A percentile compares a stretch with the other conserved stretches of the same genome.
Conservation (phyloP, 805 yeast genomes). For the Saccharomycopsis sp. region DNA sequence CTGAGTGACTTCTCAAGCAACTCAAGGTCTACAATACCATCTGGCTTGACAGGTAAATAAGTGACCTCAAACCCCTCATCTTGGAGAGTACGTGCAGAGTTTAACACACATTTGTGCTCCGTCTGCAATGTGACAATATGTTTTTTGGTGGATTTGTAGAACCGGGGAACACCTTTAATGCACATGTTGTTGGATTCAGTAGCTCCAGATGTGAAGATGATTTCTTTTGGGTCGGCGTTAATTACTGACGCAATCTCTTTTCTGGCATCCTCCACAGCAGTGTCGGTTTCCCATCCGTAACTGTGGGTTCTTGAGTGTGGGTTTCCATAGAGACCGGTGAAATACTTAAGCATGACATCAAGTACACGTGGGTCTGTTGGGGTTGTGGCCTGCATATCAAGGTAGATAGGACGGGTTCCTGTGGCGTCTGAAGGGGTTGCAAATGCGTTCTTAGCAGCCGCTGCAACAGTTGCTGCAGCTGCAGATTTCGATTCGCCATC, state of each 20-base stretch:
- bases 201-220: conserved; percentile 95
- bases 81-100: conserved; percentile 88
- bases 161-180: conserved; percentile 91
- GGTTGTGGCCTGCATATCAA: conserved; percentile 98
- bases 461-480: conserved; percentile 4
- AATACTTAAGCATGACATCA: conserved; percentile 78
- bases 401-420: conserved; percentile 86
- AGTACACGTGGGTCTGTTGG: conserved; percentile 96
- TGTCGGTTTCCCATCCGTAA: conserved; percentile 98
- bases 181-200: conserved; percentile 96
- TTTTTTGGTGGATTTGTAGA: conserved; percentile 81
- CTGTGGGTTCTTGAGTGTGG: conserved; percentile 97
- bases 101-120: conserved; percentile 98
- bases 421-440: conserved; percentile 27
- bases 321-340: conserved; percentile 92
- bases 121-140: conserved; percentile 96
- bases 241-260: conserved; percentile 75
- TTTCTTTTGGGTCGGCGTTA: conserved; percentile 93
- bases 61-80: conserved; percentile 97
- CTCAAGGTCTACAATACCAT: conserved; percentile 75
- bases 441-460: conserved; percentile 10
- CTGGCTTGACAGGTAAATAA: conserved; percentile 72
- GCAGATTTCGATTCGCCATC: neutral
- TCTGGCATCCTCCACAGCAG: conserved; percentile 84
- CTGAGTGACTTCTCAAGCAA: conserved; percentile 77